Conservation (phyloP, 2,329 filamentous ascomycete species). For the Cladosporium halotolerans region DNA sequence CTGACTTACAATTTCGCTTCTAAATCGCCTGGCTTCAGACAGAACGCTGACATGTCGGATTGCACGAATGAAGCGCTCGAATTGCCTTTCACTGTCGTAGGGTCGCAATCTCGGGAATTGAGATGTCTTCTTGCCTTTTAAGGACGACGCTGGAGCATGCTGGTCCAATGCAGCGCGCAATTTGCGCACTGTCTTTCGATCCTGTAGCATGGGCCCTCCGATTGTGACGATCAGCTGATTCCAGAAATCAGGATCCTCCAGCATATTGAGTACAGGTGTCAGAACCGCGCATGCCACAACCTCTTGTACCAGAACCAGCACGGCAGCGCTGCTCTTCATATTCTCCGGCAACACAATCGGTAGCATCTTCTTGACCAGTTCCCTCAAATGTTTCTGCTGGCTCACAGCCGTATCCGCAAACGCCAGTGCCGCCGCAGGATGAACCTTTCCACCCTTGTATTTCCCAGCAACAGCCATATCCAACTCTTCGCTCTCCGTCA, state of each 20-base stretch:
- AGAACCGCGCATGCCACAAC: conserved; percentile 90
- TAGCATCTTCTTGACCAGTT: conserved; percentile 64
- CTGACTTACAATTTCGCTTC: conserved; percentile 88
- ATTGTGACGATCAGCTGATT: conserved; percentile 92
- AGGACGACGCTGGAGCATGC: conserved; percentile 72
- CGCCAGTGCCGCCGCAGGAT: conserved; percentile 74
- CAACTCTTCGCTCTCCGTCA: conserved; percentile 94
- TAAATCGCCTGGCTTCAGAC: conserved; percentile 85
- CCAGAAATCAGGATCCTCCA: conserved; percentile 93
- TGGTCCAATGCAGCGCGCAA: conserved; percentile 87
- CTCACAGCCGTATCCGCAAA: conserved; percentile 77
- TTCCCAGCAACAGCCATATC: conserved; percentile 93
- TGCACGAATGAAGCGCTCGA: conserved; percentile 86
- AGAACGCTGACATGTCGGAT: conserved; percentile 85
- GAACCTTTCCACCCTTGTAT: conserved; percentile 81
- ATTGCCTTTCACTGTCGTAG: conserved; percentile 81
- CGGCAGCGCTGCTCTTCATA: conserved; percentile 72
- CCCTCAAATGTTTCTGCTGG: conserved; percentile 83
- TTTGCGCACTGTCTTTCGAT: conserved; percentile 89
- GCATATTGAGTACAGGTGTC: conserved; percentile 68
- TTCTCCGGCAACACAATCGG: conserved; percentile 67
- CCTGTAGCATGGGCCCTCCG: conserved; percentile 69
- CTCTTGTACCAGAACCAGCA: conserved; percentile 76
- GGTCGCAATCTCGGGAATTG: conserved; percentile 74
- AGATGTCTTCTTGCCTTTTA: conserved; percentile 41